These are phyloP conservation scores for Didymella exigua DNA, from an alignment of 2,329 filamentous ascomycete species.

Conservation along the genomic window DNA sequence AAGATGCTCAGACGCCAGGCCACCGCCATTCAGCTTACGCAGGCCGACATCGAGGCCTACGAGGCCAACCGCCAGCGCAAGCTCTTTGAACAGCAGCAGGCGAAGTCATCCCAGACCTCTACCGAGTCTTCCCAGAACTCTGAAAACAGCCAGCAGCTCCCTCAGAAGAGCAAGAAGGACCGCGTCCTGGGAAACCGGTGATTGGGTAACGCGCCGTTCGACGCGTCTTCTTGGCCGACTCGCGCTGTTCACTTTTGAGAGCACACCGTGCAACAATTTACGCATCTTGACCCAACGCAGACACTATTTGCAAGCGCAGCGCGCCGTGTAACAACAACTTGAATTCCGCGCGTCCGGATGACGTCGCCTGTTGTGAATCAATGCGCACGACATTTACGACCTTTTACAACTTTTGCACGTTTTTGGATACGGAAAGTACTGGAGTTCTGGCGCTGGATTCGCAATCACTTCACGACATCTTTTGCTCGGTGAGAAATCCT, in stretches of 20 bases:
- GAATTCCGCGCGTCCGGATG: neutral
- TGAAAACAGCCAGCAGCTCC: conserved; percentile 22
- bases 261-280: neutral
- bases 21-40: conserved; percentile 70
- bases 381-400: neutral
- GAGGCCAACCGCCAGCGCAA: conserved; percentile 63
- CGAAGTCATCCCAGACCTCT: conserved; percentile 26
- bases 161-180: conserved; percentile 38
- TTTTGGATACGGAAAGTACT: neutral
- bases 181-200: conserved; percentile 37
- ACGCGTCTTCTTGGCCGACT: neutral
- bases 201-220: neutral
- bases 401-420: neutral
- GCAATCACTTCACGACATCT: neutral
- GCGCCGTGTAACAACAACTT: neutral
- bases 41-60: conserved; percentile 72
- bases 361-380: conserved; percentile 1
- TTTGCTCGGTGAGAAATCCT: conserved; percentile 4
- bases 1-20: conserved; percentile 70
- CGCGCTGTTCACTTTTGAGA: neutral
- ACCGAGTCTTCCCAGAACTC: conserved; percentile 9
- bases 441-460: neutral
- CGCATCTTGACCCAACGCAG: neutral
- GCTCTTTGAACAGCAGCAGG: conserved; percentile 37
- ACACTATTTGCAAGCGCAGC: neutral